Conservation (phyloP, 805 yeast species). For the Lipomyces orientalis region DNA sequence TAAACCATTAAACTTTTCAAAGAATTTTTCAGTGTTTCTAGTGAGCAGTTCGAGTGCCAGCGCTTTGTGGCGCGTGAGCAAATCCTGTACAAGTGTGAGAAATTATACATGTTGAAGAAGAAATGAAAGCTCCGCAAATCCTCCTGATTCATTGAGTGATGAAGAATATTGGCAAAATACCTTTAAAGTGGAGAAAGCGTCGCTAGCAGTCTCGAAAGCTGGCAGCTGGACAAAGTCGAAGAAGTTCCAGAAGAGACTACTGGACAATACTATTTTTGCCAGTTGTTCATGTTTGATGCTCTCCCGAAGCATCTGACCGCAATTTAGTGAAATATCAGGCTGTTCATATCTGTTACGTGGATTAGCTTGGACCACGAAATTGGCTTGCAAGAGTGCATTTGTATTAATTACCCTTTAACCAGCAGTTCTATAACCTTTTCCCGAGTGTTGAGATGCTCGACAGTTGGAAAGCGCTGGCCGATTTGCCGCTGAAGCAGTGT, state of each 20-base stretch:
- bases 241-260: conserved; percentile 72
- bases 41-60: conserved; percentile 73
- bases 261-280: conserved; percentile 64
- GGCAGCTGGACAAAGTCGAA: conserved; percentile 77
- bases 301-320: conserved; percentile 82
- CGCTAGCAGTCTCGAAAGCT: conserved; percentile 89
- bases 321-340: conserved; percentile 71
- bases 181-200: conserved; percentile 76
- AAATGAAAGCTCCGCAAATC: neutral
- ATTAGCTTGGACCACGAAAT: neutral
- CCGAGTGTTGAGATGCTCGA: conserved; percentile 73
- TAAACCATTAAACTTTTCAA: conserved; percentile 65
- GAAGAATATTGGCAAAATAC: conserved; percentile 10
- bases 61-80: conserved; percentile 71
- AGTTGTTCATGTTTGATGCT: conserved; percentile 79
- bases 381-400: neutral
- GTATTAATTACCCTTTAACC: conserved; percentile 46
- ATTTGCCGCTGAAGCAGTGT: conserved; percentile 78
- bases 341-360: conserved; percentile 61
- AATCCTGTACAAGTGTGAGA: conserved; percentile 47
- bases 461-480: conserved; percentile 81
- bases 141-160: neutral
- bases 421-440: conserved; percentile 69
- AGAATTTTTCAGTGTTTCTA: conserved; percentile 62
- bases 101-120: neutral